Evolutionary conservation across 2,329 filamentous ascomycete species (phyloP).

Genomic region (Clonostachys byssicola): DNA sequence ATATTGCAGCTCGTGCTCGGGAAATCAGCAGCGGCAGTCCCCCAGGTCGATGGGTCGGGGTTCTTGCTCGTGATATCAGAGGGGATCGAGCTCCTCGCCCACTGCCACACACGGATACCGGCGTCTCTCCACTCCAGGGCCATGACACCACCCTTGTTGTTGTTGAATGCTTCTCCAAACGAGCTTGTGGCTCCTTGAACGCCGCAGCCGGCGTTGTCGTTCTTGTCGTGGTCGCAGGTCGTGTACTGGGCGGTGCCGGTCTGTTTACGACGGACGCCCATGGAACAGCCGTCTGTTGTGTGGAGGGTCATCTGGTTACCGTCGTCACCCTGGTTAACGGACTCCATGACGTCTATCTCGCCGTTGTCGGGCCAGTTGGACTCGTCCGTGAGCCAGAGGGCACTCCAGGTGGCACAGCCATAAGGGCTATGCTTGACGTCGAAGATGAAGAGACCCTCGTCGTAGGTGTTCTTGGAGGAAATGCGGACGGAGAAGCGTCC

Average conservation of each 20-base stretch:
- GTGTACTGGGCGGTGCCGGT: constrained; percentile 33
- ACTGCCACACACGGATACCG: constrained; percentile 63
- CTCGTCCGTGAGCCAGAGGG: constrained; percentile 61
- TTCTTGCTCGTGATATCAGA: constrained; percentile 41
- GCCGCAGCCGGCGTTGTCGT: constrained; percentile 54
- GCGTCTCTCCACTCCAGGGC: constrained; percentile 56
- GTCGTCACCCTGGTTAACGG: constrained; percentile 45
- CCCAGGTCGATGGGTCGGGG: constrained; percentile 61
- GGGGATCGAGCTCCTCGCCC: constrained; percentile 41
- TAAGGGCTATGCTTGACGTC: constrained; percentile 60
- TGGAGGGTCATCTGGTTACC: constrained; percentile 60
- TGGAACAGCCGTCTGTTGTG: constrained; percentile 46
- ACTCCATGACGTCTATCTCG: constrained; percentile 62
- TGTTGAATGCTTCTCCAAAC: constrained; percentile 50
- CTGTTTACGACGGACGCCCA: constrained; percentile 49
- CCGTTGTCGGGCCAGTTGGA: constrained; percentile 59
- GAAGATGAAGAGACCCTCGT: constrained; percentile 64
- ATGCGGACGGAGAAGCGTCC: constrained; percentile 62
- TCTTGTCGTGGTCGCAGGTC: constrained; percentile 46
- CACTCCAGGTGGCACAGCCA: constrained; percentile 62
- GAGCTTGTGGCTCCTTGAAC: constrained; percentile 36
- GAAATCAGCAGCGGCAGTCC: constrained; percentile 59
- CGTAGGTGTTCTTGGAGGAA: constrained; percentile 55
- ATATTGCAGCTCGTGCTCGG: constrained; percentile 60
- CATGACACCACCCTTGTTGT: constrained; percentile 50